A percentile compares a stretch with the other conserved stretches of the same genome.
These are phyloP conservation scores for Papilionanthe hybrid DNA, from an alignment of 116 monocot species.

Conservation along the genomic window DNA sequence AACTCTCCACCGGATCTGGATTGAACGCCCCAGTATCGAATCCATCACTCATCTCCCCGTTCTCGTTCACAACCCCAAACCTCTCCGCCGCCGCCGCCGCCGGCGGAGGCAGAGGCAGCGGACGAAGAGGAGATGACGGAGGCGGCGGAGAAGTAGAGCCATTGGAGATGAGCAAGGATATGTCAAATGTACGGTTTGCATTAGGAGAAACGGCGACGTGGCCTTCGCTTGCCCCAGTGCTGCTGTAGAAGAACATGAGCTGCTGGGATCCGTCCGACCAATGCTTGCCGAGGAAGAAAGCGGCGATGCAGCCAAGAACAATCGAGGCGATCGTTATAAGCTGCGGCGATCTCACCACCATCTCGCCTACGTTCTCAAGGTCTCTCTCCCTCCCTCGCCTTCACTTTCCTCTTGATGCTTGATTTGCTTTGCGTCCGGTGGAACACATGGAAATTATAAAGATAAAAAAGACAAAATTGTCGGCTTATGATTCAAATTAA, in stretches of 20 bases:
- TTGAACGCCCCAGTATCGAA: slow-evolving; percentile 49
- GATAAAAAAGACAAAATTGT: too few relatives aligned
- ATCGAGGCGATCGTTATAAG: slow-evolving; percentile 8
- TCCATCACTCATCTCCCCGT: slow-evolving; percentile 64
- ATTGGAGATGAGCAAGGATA: slow-evolving; percentile 23
- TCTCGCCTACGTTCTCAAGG: neutral
- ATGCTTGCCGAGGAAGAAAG: slow-evolving; percentile 70
- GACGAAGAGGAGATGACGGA: slow-evolving; percentile 7
- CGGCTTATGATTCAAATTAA: too few relatives aligned
- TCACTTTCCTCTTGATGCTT: neutral
- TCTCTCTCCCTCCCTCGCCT: neutral
- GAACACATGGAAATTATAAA: neutral
- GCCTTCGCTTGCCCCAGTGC: neutral
- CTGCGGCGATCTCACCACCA: neutral
- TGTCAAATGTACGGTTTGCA: slow-evolving; percentile 25
- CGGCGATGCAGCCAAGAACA: slow-evolving; percentile 38
- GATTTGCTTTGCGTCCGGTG: neutral
- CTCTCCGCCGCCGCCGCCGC: slow-evolving; percentile 38
- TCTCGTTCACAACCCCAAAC: slow-evolving; percentile 69
- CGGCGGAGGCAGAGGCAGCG: neutral
- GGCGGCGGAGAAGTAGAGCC: slow-evolving; percentile 14
- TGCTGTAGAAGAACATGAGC: slow-evolving; percentile 34
- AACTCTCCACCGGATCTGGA: slow-evolving; percentile 23
- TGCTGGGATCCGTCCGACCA: slow-evolving; percentile 36
- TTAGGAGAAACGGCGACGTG: slow-evolving; percentile 33